Conservation (phyloP, 768 basidiomycete species). For the Termitomyces sp. region DNA sequence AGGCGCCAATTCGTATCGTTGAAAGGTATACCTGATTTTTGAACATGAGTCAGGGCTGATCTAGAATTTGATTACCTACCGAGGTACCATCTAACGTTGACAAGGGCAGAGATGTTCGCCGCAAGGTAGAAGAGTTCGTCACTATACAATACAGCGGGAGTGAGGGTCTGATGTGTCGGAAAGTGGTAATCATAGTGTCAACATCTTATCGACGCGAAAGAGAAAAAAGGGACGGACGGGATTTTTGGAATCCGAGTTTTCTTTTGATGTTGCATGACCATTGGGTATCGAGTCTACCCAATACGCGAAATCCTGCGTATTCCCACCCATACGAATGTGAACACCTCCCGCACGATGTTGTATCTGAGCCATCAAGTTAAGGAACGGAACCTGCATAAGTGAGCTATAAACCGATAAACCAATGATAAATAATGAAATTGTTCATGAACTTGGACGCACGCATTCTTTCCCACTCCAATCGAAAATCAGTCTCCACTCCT, state of each 20-base stretch:
- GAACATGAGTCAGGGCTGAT: neutral
- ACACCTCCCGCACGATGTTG: constrained; percentile 52
- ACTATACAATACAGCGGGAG: constrained; percentile 64
- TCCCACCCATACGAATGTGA: constrained; percentile 62
- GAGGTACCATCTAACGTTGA: constrained; percentile 66
- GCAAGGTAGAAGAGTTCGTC: constrained; percentile 66
- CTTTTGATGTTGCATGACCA: constrained; percentile 42
- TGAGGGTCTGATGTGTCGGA: constrained; percentile 41
- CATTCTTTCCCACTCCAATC: neutral
- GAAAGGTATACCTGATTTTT: constrained; percentile 50
- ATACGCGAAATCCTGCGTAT: constrained; percentile 56
- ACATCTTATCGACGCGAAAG: neutral
- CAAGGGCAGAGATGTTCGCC: constrained; percentile 52
- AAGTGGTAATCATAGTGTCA: neutral
- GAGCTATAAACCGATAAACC: neutral
- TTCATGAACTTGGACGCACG: neutral
- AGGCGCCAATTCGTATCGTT: constrained; percentile 59
- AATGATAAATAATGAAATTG: too few relatives aligned
- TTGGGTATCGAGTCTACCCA: constrained; percentile 38
- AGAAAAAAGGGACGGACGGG: constrained; percentile 23
- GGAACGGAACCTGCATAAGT: constrained; percentile 41
- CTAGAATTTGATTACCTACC: constrained; percentile 26
- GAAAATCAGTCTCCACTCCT: neutral
- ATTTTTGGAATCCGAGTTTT: constrained; percentile 23
- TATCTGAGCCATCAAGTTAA: constrained; percentile 64